Evolutionary conservation across 495 filamentous ascomycete species (phyloP), one percentile per base, ranked within the genome.

Genomic region (Copromyces sp.): DNA sequence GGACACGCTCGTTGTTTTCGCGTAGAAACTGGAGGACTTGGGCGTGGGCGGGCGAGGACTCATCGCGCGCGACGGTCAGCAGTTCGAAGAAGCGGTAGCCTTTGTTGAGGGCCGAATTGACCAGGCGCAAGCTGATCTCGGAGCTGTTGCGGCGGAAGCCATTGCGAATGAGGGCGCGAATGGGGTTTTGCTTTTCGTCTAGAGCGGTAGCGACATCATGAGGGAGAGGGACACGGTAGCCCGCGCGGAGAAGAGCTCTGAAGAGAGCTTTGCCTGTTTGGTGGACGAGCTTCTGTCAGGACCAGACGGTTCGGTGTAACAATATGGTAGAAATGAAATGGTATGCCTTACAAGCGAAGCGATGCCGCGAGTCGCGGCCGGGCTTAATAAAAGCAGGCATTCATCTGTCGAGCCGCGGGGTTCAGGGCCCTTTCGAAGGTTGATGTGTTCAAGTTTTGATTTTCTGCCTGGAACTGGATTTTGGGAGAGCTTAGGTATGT

Each of bases 231-330:
- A 90, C 77, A 70, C 79, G 82, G 24, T 80, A 77, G 76, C 83
- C 89, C 83, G 88, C 87, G 73, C 86, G 88, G 41, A 94, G 82
- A 75, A 95, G 88, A 39, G 90, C 88, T 75, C 90, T 86, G 80
- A 90, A 94, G 70, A 95, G 89, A 41, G 91, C 88, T 76, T 92
- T 83, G 78, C 90, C 91, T 94, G 74, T 40, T 9, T 24, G 17
- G 12, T n/a, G 16, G 59, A 14, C 20, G 8, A 40, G 38, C 45
- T 71, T 41, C 3, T 20, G 39, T 68, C 17, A 40, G 37, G 68
- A 44, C 3, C 2, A 20, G 14, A 9, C 42, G 29, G 24, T 24
- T 24, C 24, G 24, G 38, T 35, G 41, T 7, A 35, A 12, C 14
- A 17, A 6, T 16, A 14, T 20, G 9, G 8, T 39, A 11, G 29